Conservation (phyloP, 169 alveolate genomes). For the Theileria annulata region DNA sequence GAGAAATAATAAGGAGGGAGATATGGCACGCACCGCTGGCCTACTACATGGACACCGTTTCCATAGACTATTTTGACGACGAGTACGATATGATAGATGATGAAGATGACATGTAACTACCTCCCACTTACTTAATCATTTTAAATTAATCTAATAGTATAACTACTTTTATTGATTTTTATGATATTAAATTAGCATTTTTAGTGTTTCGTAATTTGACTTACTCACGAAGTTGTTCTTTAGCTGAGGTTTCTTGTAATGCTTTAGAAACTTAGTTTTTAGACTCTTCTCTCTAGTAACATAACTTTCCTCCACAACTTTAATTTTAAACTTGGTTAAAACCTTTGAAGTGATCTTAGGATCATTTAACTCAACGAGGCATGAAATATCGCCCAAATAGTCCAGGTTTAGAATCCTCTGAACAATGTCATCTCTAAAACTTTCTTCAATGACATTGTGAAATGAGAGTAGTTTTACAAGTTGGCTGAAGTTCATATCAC, state of each 20-base stretch:
- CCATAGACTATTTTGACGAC: constrained; percentile 74
- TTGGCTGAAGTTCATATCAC: constrained; percentile 16
- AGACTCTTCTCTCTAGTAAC: background rate
- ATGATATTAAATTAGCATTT: constrained; percentile 5
- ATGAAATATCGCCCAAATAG: background rate
- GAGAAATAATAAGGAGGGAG: constrained; percentile 87
- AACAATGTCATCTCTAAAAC: background rate
- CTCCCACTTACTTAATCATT: background rate
- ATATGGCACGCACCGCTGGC: constrained; percentile 89
- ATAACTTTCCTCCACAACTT: background rate
- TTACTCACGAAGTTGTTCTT: background rate
- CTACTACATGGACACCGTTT: constrained; percentile 74
- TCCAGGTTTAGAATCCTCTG: background rate
- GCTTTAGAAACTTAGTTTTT: background rate
- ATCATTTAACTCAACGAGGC: constrained; percentile 2
- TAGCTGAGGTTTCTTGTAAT: background rate
- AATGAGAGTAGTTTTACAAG: constrained; percentile 1
- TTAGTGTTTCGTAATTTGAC: background rate
- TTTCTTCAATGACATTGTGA: background rate
- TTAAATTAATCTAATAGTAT: background rate
- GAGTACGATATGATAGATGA: constrained; percentile 78
- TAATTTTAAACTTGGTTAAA: background rate
- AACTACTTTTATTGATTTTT: background rate
- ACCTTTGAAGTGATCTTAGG: background rate
- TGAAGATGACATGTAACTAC: constrained; percentile 18